Conservation (phyloP, 1,284 basidiomycete species). For the Limonomyces culmigenus region DNA sequence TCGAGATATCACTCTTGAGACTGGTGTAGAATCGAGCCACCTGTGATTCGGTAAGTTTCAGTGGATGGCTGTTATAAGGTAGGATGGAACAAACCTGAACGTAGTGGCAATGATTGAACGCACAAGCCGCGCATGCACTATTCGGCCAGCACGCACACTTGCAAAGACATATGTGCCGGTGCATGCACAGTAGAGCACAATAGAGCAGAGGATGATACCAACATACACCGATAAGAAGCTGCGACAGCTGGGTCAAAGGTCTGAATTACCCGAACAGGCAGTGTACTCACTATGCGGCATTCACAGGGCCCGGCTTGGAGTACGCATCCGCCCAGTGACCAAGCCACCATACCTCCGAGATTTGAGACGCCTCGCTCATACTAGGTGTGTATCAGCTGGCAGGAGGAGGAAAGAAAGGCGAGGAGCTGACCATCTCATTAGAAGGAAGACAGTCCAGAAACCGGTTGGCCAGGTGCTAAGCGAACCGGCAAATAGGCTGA, state of each 20-base stretch:
- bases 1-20: slow-evolving; percentile 37
- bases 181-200: too few species aligned
- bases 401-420: neutral
- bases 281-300: too few species aligned
- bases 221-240: too few species aligned
- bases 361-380: neutral
- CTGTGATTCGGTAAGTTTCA: slow-evolving; percentile 8
- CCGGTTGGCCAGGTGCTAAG: neutral
- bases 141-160: too few species aligned
- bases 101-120: too few species aligned
- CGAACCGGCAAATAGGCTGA: slow-evolving; percentile 11
- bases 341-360: neutral
- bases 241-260: too few species aligned
- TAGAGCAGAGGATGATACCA: too few species aligned
- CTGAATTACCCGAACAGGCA: too few species aligned
- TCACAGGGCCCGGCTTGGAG: too few species aligned
- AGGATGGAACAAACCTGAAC: neutral
- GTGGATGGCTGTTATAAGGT: neutral
- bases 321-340: neutral
- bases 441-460: neutral
- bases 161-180: too few species aligned
- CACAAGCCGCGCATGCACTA: too few species aligned
- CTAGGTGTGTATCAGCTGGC: neutral
- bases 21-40: slow-evolving; percentile 40
- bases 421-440: neutral